A percentile compares a stretch with the other conserved stretches of the same genome.
phyloP scores from a whole-genome alignment of 2,329 filamentous ascomycete species.

The Aspergillus fischeri region DNA sequence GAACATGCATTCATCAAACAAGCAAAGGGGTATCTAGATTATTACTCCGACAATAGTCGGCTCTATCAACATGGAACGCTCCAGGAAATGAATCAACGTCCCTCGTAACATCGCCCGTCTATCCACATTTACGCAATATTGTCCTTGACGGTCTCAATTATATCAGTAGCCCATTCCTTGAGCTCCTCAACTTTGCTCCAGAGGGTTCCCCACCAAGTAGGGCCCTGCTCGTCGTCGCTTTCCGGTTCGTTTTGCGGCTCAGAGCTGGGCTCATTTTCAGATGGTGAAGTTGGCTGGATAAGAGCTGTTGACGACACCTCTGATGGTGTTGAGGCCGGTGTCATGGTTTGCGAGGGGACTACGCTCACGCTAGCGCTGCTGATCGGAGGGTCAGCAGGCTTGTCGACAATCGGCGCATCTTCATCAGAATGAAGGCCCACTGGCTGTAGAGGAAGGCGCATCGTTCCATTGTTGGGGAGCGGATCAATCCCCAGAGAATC shows the following conservation, averaged over 20 bases:
- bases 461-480: slow-evolving; percentile 79
- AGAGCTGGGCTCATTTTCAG: slow-evolving; percentile 2
- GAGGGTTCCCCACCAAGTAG: slow-evolving; percentile 32
- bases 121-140: slow-evolving; percentile 14
- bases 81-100: background rate
- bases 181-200: slow-evolving; percentile 31
- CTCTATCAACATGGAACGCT: background rate
- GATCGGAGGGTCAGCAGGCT: slow-evolving; percentile 30
- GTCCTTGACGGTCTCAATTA: slow-evolving; percentile 29
- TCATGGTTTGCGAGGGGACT: background rate
- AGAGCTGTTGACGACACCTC: background rate
- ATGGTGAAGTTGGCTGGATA: background rate
- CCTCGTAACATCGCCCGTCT: background rate
- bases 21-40: slow-evolving; percentile 3
- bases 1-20: background rate
- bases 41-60: background rate
- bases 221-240: slow-evolving; percentile 16
- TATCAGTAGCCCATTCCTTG: slow-evolving; percentile 33
- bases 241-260: slow-evolving; percentile 13
- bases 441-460: slow-evolving; percentile 49
- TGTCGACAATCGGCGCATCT: slow-evolving; percentile 26
- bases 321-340: background rate
- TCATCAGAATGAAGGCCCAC: slow-evolving; percentile 44
- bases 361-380: slow-evolving; percentile 4
- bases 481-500: slow-evolving; percentile 75